Base-by-base conservation (phyloP, 108 stramenopile genomes). In the Fragilaria crotonensis region DNA sequence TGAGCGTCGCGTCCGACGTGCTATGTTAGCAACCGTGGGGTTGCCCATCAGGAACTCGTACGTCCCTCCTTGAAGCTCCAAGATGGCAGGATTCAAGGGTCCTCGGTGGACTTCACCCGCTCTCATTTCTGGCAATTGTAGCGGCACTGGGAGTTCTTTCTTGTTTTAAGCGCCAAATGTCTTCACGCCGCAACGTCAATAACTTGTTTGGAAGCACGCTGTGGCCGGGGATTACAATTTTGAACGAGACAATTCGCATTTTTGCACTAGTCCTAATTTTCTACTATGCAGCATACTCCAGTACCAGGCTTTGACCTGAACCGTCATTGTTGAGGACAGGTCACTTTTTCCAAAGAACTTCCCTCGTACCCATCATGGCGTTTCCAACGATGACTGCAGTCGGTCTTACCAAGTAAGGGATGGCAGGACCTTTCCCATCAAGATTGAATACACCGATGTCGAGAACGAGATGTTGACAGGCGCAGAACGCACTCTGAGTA, bases 191-290 rank as follows among this genome's bases (percentile, higher is more conserved):
- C 22, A 74, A 44, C 9, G 36, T 21, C 17, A 56, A 58, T 52
- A 41, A 20, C 63, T 72, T 9, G 59, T 83, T 19, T 86, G 89
- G 83, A 67, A 84, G 54, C 80, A 68, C 52, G 89, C 85, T 25
- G 85, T 90, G 32, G 71, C 87, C 25, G 88, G 88, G 57, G 88
- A 89, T 62, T 85, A 89, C 73, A 79, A 78, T 59, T 89, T 81
- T 69, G 88, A 89, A 54, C 88, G 84, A 5, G 55, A 82, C 29
- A 64, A 78, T 52, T 66, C 76, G 49, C 89, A 89, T 57, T 66
- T 63, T 59, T 28, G 87, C 87, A 55, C 85, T 89, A 84, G 57
- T 85, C 32, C 84, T 76, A 17, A 83, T 89, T 45, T 81, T 81
- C 28, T 72, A 64, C 60, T 85, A 84, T 54, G 84, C 77, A 23